These are phyloP conservation scores for Chaetoceros tenuissimus DNA, from an alignment of 108 stramenopile species.

Conservation along the genomic window DNA sequence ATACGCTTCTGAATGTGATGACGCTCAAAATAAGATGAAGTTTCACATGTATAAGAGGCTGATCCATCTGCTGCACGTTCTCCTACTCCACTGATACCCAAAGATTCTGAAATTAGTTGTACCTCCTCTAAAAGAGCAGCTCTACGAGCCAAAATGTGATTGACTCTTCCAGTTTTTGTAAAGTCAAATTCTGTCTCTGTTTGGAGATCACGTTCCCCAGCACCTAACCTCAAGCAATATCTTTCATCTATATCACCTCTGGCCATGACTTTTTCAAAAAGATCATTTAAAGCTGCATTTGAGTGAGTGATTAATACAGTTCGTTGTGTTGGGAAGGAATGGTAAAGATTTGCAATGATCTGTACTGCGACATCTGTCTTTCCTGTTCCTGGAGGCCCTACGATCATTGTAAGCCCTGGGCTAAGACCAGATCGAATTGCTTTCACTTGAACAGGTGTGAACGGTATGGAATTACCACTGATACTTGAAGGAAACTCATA, in stretches of 20 bases:
- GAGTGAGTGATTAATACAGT: slow-evolving; percentile 96
- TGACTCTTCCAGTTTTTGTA: slow-evolving; percentile 83
- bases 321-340: slow-evolving; percentile 85
- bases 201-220: slow-evolving; percentile 85
- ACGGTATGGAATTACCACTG: slow-evolving; percentile 81
- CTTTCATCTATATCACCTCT: slow-evolving; percentile 80
- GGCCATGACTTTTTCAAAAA: slow-evolving; percentile 95
- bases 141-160: slow-evolving; percentile 82
- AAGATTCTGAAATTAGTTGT: slow-evolving; percentile 74
- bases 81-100: slow-evolving; percentile 65
- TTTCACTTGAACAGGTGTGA: slow-evolving; percentile 91
- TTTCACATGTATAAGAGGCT: slow-evolving; percentile 89
- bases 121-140: slow-evolving; percentile 79
- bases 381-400: slow-evolving; percentile 93
- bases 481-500: slow-evolving; percentile 26
- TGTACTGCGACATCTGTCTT: slow-evolving; percentile 95
- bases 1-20: slow-evolving; percentile 53
- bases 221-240: slow-evolving; percentile 89
- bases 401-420: slow-evolving; percentile 88
- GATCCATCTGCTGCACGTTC: slow-evolving; percentile 78
- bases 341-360: slow-evolving; percentile 92
- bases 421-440: slow-evolving; percentile 93
- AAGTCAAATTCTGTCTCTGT: slow-evolving; percentile 78
- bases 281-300: slow-evolving; percentile 97
- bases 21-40: slow-evolving; percentile 83